A percentile compares a stretch with the other conserved stretches of the same genome.
phyloP scores from a whole-genome alignment of 1,284 basidiomycete genomes.

The Trametes versicolor region DNA sequence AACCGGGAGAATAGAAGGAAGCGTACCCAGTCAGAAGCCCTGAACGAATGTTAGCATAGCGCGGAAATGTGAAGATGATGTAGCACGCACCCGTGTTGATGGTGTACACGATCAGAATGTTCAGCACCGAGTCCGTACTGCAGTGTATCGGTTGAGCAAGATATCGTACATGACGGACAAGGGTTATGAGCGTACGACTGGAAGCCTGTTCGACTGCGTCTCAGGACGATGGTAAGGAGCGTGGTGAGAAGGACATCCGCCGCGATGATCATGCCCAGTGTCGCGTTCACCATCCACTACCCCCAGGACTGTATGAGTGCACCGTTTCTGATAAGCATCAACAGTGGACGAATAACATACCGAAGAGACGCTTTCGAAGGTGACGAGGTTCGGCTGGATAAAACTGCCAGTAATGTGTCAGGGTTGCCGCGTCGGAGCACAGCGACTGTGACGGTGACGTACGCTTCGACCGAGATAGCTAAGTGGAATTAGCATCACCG shows the following conservation, averaged over 20 bases:
- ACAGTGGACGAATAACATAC: background rate
- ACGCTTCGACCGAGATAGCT: slow-evolving; percentile 20
- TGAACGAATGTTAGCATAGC: background rate
- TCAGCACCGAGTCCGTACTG: slow-evolving; percentile 18
- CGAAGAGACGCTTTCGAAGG: background rate
- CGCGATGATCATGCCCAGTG: slow-evolving; percentile 2
- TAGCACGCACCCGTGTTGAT: slow-evolving; percentile 22
- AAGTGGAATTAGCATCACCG: background rate
- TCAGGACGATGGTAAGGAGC: slow-evolving; percentile 13
- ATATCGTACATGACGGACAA: background rate
- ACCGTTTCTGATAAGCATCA: background rate
- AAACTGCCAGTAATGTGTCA: background rate
- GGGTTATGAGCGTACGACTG: slow-evolving; percentile 7
- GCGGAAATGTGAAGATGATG: too few relatives aligned
- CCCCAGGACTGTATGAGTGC: background rate
- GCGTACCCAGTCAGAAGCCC: slow-evolving; percentile 9
- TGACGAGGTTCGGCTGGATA: slow-evolving; percentile 1
- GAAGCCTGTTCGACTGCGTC: slow-evolving; percentile 19
- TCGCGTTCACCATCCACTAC: slow-evolving; percentile 19
- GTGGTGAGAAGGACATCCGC: slow-evolving; percentile 15
- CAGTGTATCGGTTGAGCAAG: background rate
- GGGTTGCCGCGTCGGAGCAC: too few relatives aligned
- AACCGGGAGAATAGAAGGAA: too few relatives aligned
- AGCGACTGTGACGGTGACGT: background rate
- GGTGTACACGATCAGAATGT: slow-evolving; percentile 18